phyloP scores from a whole-genome alignment of 305 asterid genomes.

The Fraxinus xanthoxyloides region DNA sequence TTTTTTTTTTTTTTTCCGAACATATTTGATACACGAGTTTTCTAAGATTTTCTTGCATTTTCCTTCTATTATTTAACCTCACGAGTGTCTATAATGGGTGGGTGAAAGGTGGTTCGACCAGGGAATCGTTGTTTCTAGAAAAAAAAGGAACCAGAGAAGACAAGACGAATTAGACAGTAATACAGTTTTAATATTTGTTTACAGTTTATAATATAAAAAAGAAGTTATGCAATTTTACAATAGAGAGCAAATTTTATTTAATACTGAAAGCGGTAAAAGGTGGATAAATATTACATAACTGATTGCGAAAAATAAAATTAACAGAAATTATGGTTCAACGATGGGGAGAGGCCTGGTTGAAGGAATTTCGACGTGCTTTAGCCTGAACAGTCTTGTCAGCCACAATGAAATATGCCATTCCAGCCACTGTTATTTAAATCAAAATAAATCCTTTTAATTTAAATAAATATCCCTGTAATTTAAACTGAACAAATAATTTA shows the following conservation, averaged over 20 bases:
- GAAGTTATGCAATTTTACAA: neutral
- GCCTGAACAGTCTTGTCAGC: constrained; percentile 86
- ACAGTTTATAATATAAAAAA: no score
- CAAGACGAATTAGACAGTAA: no score
- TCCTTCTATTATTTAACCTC: no score
- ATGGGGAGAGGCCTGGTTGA: constrained; percentile 20
- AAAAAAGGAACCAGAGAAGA: no score
- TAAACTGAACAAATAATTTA: neutral
- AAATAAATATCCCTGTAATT: neutral
- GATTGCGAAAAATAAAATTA: neutral
- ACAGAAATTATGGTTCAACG: neutral
- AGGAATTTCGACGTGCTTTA: constrained; percentile 66
- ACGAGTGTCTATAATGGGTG: no score
- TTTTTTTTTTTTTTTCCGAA: no score
- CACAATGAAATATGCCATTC: constrained; percentile 84
- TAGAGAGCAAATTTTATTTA: neutral
- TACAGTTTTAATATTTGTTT: neutral
- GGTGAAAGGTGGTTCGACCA: no score
- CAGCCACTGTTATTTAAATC: constrained; percentile 42
- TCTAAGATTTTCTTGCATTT: no score
- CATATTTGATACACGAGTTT: no score
- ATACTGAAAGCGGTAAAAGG: neutral
- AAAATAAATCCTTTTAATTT: neutral
- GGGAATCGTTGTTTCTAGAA: no score
- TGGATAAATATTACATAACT: neutral